A percentile compares a stretch with the other conserved stretches of the same genome.
phyloP scores from a whole-genome alignment of 2,329 filamentous ascomycete genomes.

The Penicillium glabrum region DNA sequence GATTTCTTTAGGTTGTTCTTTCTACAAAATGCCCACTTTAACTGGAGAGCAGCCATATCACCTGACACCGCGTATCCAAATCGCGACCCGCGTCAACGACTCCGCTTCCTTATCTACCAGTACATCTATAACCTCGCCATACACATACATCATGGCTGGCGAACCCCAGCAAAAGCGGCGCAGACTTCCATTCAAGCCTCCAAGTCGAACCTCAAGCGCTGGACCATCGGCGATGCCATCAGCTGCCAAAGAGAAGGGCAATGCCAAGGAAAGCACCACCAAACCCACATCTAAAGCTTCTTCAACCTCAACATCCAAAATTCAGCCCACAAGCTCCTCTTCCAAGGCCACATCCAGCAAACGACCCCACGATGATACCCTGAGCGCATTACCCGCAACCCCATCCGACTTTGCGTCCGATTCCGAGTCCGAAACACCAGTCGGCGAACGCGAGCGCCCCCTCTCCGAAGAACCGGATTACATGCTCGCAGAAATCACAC shows the following conservation, averaged over 20 bases:
- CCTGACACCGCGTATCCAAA: slow-evolving; percentile 21
- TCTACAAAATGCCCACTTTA: not conserved
- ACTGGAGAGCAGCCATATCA: slow-evolving; percentile 8
- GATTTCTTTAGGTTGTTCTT: too few species aligned
- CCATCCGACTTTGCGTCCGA: slow-evolving; percentile 20
- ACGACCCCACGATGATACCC: not conserved
- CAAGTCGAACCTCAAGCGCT: slow-evolving; percentile 33
- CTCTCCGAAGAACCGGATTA: slow-evolving; percentile 45
- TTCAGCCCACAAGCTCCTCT: not conserved
- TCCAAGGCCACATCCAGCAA: not conserved
- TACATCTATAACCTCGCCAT: not conserved
- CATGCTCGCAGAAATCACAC: slow-evolving; percentile 48
- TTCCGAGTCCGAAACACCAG: slow-evolving; percentile 17
- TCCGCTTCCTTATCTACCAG: slow-evolving; percentile 1
- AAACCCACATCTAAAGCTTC: slow-evolving; percentile 5
- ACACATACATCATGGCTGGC: slow-evolving; percentile 22
- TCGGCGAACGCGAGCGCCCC: slow-evolving; percentile 20
- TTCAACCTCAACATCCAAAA: slow-evolving; percentile 11
- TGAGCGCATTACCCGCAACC: slow-evolving; percentile 10
- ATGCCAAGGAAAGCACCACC: slow-evolving; percentile 16
- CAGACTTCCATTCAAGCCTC: slow-evolving; percentile 47
- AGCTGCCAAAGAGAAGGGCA: slow-evolving; percentile 17
- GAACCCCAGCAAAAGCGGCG: slow-evolving; percentile 39
- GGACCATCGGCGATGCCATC: slow-evolving; percentile 25
- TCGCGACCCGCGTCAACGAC: slow-evolving; percentile 14